A percentile compares a stretch with the other conserved stretches of the same genome.
These are phyloP conservation scores for Debaryomyces nepalensis DNA, from an alignment of 1,139 yeast genomes.

Conservation along the genomic window DNA sequence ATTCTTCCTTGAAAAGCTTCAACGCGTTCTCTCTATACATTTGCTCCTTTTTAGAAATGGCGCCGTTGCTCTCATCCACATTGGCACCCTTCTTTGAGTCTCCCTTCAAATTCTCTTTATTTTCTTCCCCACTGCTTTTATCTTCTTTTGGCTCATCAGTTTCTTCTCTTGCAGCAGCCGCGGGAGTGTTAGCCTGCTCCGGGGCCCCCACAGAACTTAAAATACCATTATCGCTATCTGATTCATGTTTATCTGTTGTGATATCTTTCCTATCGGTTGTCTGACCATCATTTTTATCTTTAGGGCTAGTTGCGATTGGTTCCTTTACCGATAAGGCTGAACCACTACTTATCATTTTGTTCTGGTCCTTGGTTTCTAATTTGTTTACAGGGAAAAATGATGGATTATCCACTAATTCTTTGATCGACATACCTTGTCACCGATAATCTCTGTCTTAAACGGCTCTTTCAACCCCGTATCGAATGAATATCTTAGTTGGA, in stretches of 20 bases:
- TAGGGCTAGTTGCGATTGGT: background rate
- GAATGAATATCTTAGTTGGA: background rate
- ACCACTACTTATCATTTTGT: background rate
- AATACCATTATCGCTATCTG: background rate
- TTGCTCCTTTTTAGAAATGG: background rate
- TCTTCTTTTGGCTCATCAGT: background rate
- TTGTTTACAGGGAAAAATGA: slow-evolving; percentile 2
- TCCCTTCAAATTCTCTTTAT: background rate
- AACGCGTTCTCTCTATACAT: slow-evolving; percentile 41
- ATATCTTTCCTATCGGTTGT: background rate
- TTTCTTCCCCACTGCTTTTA: background rate
- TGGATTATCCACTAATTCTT: slow-evolving; percentile 2
- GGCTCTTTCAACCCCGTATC: background rate
- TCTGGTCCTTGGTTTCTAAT: background rate
- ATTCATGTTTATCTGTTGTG: background rate
- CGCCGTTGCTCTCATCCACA: background rate
- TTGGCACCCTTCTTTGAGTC: background rate
- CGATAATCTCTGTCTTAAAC: background rate
- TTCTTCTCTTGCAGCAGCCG: background rate
- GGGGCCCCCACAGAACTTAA: too few relatives aligned
- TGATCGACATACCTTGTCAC: slow-evolving; percentile 1
- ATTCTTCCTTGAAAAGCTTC: slow-evolving; percentile 44
- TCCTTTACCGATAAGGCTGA: background rate
- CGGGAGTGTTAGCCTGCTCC: too few relatives aligned
- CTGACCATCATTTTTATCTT: background rate